These are phyloP conservation scores for Geum urbanum DNA, from an alignment of 306 rosid genomes.

Conservation along the genomic window DNA sequence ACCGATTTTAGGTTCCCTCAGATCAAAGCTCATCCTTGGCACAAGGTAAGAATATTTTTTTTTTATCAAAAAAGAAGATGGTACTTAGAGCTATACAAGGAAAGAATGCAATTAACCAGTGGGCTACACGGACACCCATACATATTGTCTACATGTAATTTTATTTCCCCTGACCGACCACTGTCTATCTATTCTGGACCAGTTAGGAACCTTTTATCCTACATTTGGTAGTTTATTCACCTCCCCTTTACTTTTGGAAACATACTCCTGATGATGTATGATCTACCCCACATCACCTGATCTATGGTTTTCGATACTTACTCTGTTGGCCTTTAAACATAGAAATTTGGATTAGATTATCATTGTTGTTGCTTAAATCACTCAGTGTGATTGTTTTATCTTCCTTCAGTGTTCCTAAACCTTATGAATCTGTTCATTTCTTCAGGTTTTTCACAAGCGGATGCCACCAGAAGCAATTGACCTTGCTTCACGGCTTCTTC, in stretches of 20 bases:
- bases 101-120: not conserved
- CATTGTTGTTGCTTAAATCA: not conserved
- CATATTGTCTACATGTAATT: not conserved
- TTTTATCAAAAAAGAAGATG: not conserved
- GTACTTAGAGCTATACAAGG: not conserved
- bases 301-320: not conserved
- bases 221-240: not conserved
- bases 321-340: not conserved
- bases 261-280: not conserved
- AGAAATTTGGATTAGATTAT: not conserved
- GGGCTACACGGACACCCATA: not conserved
- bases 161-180: not conserved
- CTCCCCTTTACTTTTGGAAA: not conserved
- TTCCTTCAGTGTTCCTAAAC: conserved; percentile 6
- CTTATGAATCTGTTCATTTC: conserved; percentile 22
- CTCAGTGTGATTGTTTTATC: not conserved
- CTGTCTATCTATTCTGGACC: not conserved
- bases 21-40: conserved; percentile 97
- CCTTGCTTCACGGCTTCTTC: conserved; percentile 95
- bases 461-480: conserved; percentile 99
- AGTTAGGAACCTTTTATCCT: not conserved
- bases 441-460: conserved; percentile 84
- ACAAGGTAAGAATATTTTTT: conserved; percentile 56
- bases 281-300: too few relatives aligned
- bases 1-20: conserved; percentile 95